Evolutionary conservation across 2,329 filamentous ascomycete species (phyloP).

Genomic region (Fusarium sp.): DNA sequence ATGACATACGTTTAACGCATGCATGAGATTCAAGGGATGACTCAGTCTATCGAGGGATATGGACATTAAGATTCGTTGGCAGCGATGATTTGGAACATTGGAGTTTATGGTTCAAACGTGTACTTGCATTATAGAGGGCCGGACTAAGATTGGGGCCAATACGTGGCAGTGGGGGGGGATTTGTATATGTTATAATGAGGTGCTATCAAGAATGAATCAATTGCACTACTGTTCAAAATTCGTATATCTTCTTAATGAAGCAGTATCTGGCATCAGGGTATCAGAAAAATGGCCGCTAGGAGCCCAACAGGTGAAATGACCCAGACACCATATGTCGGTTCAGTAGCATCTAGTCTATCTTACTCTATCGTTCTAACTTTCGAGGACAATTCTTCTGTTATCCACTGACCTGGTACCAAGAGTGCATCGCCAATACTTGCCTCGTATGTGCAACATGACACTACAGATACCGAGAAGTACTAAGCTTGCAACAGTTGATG

Average conservation of each 20-base stretch:
- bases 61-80: constrained; percentile 11
- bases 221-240: neutral
- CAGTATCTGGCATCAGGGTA: neutral
- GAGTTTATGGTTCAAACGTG: constrained; percentile 38
- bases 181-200: constrained; percentile 37
- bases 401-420: neutral
- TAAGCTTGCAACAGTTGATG: neutral
- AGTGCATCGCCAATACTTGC: neutral
- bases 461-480: neutral
- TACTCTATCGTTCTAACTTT: neutral
- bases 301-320: neutral
- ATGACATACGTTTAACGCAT: constrained; percentile 6
- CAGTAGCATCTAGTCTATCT: neutral
- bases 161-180: neutral
- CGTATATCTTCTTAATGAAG: too few relatives aligned
- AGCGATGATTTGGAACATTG: constrained; percentile 37
- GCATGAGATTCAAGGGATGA: neutral
- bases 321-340: neutral
- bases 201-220: constrained; percentile 33
- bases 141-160: constrained; percentile 6
- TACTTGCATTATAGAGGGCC: constrained; percentile 28
- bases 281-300: neutral
- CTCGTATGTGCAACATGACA: neutral
- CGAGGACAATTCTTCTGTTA: neutral
- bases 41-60: neutral